Base-by-base conservation (phyloP, 164 flowering plant species). In the Vitis amurensis region DNA sequence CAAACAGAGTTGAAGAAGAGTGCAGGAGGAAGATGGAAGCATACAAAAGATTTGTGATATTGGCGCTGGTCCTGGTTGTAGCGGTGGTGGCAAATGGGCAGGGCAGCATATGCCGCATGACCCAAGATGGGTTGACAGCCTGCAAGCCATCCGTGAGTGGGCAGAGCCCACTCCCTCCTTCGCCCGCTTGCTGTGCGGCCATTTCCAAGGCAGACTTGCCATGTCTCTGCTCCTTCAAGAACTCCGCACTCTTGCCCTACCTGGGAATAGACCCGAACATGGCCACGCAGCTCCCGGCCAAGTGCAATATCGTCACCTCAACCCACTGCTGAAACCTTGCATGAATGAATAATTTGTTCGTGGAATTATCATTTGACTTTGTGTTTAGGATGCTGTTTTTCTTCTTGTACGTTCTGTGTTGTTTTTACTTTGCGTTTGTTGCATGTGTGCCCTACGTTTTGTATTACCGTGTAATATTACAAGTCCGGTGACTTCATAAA, bases 221-320 rank as follows among this genome's bases (percentile, higher is more conserved):
- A 10, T 88, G 92, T 73, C 81, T 88, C 23, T 88, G 92, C 81
- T 55, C 77, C 13, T 86, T 73, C 70, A 80, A 78, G 82, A 77
- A 82, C 69, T 84, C 89, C n/a, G 50, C 9, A 0, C 0, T 76
- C 27, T 60, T 88, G 70, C 76, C 82, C 37, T 50, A 80, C 1
- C 67, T 85, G 8, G 92, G 90, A 1, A 81, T 88, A 3, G 86
- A 87, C 50, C 88, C 88, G 0, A 68, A 72, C 0, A 85, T 84
- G 57, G 90, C 90, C 31, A 58, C 83, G 75, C 74, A 82, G 71
- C 88, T 88, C 12, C 90, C 90, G 55, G 61, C 17, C 12, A 86
- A 85, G 75, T 88, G 92, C 80, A 79, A 79, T 37, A 37, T 37
- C 6, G 44, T 6, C 44, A 37, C 44, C 44, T 37, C 44, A 37